Evolutionary conservation across 169 alveolate species (phyloP).

Genomic region (Blepharisma undulans): DNA sequence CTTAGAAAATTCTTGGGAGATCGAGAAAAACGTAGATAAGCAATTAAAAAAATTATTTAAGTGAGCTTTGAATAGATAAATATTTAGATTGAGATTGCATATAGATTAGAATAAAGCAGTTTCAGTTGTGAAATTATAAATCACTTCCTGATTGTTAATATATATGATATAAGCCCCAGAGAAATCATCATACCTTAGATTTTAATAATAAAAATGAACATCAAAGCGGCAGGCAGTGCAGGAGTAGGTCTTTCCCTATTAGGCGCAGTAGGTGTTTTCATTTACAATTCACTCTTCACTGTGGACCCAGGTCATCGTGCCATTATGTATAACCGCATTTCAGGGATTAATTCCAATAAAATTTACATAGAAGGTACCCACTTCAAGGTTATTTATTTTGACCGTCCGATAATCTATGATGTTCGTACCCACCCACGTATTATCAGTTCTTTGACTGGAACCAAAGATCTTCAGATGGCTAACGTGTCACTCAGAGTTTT

Average conservation of each 20-base stretch:
- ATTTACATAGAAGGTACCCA: constrained; percentile 97
- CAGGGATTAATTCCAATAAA: constrained; percentile 37
- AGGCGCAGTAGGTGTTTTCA: background rate
- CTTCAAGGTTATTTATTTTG: constrained; percentile 93
- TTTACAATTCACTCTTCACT: constrained; percentile 37
- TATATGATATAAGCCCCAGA: background rate
- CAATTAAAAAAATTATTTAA: too few species aligned
- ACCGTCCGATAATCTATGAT: constrained; percentile 94
- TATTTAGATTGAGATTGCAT: too few species aligned
- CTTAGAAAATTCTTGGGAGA: background rate
- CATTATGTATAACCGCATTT: constrained; percentile 84
- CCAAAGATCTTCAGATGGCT: constrained; percentile 94
- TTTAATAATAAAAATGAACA: background rate
- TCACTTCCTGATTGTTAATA: background rate
- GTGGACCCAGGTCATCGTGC: constrained; percentile 97
- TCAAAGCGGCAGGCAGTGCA: background rate
- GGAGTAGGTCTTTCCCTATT: background rate
- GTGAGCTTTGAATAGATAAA: too few species aligned
- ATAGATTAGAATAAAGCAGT: too few species aligned
- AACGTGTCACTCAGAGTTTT: constrained; percentile 94
- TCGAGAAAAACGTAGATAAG: background rate
- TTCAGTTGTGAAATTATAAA: too few species aligned
- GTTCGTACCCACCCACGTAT: constrained; percentile 92
- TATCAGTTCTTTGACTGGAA: constrained; percentile 93
- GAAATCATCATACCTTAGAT: background rate